Percentiles rank a stretch among this genome's conserved stretches.
These are phyloP conservation scores for Agapanthus africanus DNA, from an alignment of 106 monocot genomes.

Conservation along the genomic window DNA sequence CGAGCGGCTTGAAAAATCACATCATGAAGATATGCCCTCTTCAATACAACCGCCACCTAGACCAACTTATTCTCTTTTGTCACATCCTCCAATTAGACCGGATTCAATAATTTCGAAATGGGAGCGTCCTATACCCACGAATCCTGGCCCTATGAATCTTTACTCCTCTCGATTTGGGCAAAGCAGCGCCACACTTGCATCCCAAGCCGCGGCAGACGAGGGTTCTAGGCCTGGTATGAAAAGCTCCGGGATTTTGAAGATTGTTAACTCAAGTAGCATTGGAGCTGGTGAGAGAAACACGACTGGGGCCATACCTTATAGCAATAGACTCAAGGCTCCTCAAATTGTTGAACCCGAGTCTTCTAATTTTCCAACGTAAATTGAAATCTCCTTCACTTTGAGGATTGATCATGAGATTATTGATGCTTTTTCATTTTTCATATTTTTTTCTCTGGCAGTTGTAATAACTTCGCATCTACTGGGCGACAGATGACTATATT, in stretches of 20 bases:
- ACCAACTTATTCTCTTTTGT: constrained; percentile 27
- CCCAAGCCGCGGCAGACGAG: constrained; percentile 67
- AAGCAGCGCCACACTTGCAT: constrained; percentile 25
- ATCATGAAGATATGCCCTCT: constrained; percentile 21
- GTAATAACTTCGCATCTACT: constrained; percentile 14
- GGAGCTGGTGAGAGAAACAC: constrained; percentile 26
- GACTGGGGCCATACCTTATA: constrained; percentile 15
- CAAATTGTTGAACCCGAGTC: constrained; percentile 30
- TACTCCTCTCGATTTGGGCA: constrained; percentile 35
- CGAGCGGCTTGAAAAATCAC: constrained; percentile 25
- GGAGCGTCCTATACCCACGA: constrained; percentile 22
- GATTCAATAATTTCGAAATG: constrained; percentile 22
- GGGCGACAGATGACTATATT: constrained; percentile 87
- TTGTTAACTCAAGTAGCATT: constrained; percentile 24
- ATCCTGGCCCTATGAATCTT: constrained; percentile 21
- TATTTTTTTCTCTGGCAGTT: constrained; percentile 20
- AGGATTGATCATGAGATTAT: neutral
- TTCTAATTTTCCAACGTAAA: constrained; percentile 42
- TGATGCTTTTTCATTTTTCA: neutral
- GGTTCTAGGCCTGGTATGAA: constrained; percentile 72
- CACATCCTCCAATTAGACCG: constrained; percentile 27
- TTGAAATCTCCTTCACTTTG: neutral
- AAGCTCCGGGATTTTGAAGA: constrained; percentile 34
- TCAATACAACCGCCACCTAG: constrained; percentile 24
- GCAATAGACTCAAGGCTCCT: constrained; percentile 13